A percentile compares a stretch with the other conserved stretches of the same genome.
phyloP scores from a whole-genome alignment of 2,329 filamentous ascomycete species.

The Escovopsis weberi region DNA sequence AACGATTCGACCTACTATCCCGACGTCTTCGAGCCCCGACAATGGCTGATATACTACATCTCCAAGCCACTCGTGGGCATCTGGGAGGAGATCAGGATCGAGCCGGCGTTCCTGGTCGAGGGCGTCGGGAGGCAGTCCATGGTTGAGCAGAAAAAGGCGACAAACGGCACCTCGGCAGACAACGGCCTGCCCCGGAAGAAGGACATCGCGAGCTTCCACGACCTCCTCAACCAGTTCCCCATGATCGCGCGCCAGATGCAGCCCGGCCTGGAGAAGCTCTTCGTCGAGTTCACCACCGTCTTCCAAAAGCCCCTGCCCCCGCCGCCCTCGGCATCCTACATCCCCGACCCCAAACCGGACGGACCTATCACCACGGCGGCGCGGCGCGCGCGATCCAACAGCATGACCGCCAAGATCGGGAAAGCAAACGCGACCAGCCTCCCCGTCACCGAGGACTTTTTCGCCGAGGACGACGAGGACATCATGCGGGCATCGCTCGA shows the following conservation, averaged over 20 bases:
- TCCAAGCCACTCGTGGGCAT: conserved; percentile 73
- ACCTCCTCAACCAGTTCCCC: conserved; percentile 80
- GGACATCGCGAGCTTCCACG: conserved; percentile 79
- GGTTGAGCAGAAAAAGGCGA: conserved; percentile 21
- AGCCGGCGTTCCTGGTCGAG: conserved; percentile 45
- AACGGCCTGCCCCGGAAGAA: conserved; percentile 50
- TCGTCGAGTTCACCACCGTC: conserved; percentile 75
- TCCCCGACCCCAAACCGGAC: conserved; percentile 43
- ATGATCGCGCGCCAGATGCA: conserved; percentile 97
- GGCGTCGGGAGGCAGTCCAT: conserved; percentile 25
- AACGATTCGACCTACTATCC: conserved; percentile 79
- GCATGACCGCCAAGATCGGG: conserved; percentile 21
- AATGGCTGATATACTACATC: conserved; percentile 96
- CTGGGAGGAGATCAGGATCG: conserved; percentile 62
- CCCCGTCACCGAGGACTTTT: conserved; percentile 48
- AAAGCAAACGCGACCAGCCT: conserved; percentile 20
- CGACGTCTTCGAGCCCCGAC: conserved; percentile 73
- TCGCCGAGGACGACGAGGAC: conserved; percentile 81
- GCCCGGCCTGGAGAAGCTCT: conserved; percentile 72
- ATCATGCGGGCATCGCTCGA: conserved; percentile 80
- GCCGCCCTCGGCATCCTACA: conserved; percentile 47
- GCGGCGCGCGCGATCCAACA: conserved; percentile 40
- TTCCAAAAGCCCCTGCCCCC: conserved; percentile 75
- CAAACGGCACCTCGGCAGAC: conserved; percentile 27
- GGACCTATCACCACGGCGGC: conserved; percentile 41